These are phyloP conservation scores for Lathyrus oleraceus DNA, from an alignment of 306 rosid genomes.

Conservation along the genomic window DNA sequence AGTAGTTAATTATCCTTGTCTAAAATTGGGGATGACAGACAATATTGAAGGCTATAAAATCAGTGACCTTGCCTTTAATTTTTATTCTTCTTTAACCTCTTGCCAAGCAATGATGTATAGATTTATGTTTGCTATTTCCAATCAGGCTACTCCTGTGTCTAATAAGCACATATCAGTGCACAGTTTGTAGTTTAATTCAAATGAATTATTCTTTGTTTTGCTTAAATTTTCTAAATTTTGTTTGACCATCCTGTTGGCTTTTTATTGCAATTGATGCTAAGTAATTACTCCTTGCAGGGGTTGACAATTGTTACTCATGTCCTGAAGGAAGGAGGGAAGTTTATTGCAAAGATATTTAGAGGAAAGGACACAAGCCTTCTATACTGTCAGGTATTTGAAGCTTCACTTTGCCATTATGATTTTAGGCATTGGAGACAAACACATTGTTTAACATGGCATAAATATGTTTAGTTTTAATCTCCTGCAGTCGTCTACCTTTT, in stretches of 20 bases:
- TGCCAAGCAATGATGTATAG: background rate
- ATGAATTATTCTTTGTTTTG: too few species aligned
- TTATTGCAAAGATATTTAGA: constrained; percentile 94
- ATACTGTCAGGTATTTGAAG: constrained; percentile 77
- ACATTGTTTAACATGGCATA: constrained; percentile 1
- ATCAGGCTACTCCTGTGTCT: background rate
- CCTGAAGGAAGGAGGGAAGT: constrained; percentile 91
- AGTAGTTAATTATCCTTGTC: background rate
- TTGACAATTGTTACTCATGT: constrained; percentile 90
- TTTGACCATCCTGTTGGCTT: constrained; percentile 22
- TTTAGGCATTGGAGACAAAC: constrained; percentile 9
- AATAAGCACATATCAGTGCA: background rate
- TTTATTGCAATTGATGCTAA: constrained; percentile 34
- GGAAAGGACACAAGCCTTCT: constrained; percentile 95
- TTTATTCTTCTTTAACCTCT: constrained; percentile 19
- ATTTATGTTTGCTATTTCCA: constrained; percentile 3
- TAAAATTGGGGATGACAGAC: constrained; percentile 17
- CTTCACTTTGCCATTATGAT: constrained; percentile 28
- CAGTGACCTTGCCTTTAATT: background rate
- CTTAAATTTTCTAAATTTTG: too few species aligned
- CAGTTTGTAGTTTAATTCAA: too few species aligned
- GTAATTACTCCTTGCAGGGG: constrained; percentile 59
- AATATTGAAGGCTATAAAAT: constrained; percentile 9
- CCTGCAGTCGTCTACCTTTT: constrained; percentile 4
- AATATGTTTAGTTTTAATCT: constrained; percentile 10